Evolutionary conservation across 148 eudicot species (phyloP).

Genomic region (Persicaria maculosa): DNA sequence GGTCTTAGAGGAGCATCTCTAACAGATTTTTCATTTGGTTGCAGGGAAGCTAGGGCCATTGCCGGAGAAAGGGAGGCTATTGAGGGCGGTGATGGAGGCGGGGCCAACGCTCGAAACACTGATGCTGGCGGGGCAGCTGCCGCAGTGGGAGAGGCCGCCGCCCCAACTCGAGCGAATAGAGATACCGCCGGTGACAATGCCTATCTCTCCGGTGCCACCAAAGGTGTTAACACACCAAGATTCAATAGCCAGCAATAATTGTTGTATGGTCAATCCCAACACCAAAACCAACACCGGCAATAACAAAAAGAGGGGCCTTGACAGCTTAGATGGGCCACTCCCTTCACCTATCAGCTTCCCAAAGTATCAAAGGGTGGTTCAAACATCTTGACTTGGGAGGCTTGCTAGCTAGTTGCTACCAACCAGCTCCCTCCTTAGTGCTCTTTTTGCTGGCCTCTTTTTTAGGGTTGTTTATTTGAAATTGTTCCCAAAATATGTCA

Average conservation of each 20-base stretch:
- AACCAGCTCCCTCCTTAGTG: background rate
- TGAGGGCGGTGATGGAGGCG: constrained; percentile 80
- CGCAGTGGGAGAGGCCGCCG: constrained; percentile 90
- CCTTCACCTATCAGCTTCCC: constrained; percentile 28
- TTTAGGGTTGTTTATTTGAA: background rate
- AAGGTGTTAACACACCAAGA: background rate
- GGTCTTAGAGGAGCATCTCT: too few relatives aligned
- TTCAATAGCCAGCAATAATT: constrained; percentile 9
- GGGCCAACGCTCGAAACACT: constrained; percentile 88
- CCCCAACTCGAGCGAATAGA: constrained; percentile 65
- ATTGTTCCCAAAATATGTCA: too few relatives aligned
- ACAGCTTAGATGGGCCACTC: constrained; percentile 21
- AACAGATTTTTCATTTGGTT: background rate
- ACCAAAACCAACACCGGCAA: background rate
- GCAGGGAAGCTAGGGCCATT: constrained; percentile 32
- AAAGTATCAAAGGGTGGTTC: constrained; percentile 60
- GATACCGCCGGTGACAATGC: constrained; percentile 59
- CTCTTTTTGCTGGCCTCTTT: background rate
- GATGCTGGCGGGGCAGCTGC: constrained; percentile 73
- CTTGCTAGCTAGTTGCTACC: constrained; percentile 6
- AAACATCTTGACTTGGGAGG: constrained; percentile 6
- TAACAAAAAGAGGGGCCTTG: constrained; percentile 31
- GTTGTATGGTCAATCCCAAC: background rate
- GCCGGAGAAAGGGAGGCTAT: constrained; percentile 74
- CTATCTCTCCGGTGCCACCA: constrained; percentile 14